Conservation (phyloP, 169 alveolate genomes). For the Plasmodium adleri region DNA sequence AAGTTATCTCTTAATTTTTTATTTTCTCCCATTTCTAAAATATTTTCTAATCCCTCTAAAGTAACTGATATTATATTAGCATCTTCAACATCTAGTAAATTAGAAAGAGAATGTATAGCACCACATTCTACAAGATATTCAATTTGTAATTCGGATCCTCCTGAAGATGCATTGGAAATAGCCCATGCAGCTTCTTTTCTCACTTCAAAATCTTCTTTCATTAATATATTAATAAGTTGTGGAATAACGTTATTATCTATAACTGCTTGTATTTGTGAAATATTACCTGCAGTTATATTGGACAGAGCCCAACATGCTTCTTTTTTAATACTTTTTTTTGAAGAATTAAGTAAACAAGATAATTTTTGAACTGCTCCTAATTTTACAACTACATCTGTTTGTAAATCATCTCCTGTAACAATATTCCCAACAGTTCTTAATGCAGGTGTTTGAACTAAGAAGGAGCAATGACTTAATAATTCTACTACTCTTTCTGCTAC, state of each 20-base stretch:
- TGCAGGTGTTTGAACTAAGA: conserved; percentile 96
- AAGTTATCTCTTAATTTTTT: conserved; percentile 83
- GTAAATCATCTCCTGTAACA: conserved; percentile 97
- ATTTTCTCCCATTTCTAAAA: conserved; percentile 92
- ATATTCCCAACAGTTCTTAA: conserved; percentile 97
- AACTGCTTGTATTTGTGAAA: conserved; percentile 93
- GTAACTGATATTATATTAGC: conserved; percentile 94
- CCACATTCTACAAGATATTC: conserved; percentile 93
- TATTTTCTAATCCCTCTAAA: conserved; percentile 94
- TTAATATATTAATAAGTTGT: conserved; percentile 88
- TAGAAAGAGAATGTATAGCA: conserved; percentile 92
- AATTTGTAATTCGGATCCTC: conserved; percentile 91
- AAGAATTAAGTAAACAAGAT: conserved; percentile 88
- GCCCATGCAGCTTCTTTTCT: conserved; percentile 99
- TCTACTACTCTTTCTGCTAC: conserved; percentile 94
- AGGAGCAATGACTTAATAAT: conserved; percentile 89
- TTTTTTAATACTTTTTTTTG: conserved; percentile 93
- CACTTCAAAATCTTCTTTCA: conserved; percentile 94
- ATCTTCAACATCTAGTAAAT: conserved; percentile 90
- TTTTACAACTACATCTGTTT: conserved; percentile 94
- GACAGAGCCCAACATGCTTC: conserved; percentile 99
- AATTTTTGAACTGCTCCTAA: conserved; percentile 93
- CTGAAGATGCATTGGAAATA: conserved; percentile 96
- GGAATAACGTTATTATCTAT: conserved; percentile 89
- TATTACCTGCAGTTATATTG: conserved; percentile 96